phyloP scores from a whole-genome alignment of 2,329 filamentous ascomycete genomes.

The Xylariaceae sp. region DNA sequence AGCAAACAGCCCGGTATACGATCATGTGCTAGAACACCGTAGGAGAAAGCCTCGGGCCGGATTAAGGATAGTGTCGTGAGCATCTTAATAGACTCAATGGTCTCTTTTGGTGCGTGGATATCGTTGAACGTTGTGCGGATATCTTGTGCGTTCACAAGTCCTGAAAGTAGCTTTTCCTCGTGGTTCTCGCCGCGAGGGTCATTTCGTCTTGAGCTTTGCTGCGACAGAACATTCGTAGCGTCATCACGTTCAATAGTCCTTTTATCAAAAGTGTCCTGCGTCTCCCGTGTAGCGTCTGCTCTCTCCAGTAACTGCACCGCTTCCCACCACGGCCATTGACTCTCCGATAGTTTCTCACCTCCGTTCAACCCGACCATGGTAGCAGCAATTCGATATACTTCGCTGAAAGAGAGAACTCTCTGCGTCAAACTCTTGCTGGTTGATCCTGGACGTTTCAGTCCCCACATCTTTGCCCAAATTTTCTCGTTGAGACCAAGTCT shows the following conservation, averaged over 20 bases:
- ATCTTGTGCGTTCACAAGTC: slow-evolving; percentile 75
- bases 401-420: slow-evolving; percentile 21
- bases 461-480: not conserved
- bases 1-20: slow-evolving; percentile 85
- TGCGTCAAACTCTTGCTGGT: slow-evolving; percentile 14
- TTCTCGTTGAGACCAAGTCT: slow-evolving; percentile 15
- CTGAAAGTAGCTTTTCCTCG: slow-evolving; percentile 76
- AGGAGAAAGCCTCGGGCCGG: slow-evolving; percentile 90
- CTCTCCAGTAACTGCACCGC: slow-evolving; percentile 23
- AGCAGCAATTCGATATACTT: slow-evolving; percentile 28
- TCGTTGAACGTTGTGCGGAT: slow-evolving; percentile 85
- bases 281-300: slow-evolving; percentile 2
- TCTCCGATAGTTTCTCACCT: slow-evolving; percentile 16
- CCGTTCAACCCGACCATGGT: slow-evolving; percentile 26
- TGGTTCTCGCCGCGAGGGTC: slow-evolving; percentile 59
- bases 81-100: slow-evolving; percentile 81
- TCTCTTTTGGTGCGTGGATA: slow-evolving; percentile 77
- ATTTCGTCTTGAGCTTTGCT: slow-evolving; percentile 24
- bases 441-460: not conserved
- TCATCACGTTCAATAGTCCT: slow-evolving; percentile 3
- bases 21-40: slow-evolving; percentile 87
- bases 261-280: not conserved
- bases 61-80: slow-evolving; percentile 83
- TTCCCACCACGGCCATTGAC: slow-evolving; percentile 14
- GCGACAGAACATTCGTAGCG: slow-evolving; percentile 24